Evolutionary conservation across 371 early-diverging fungal genomes (phyloP), one percentile per base, ranked within the genome.

Genomic region (Blastocladiella emersonii): DNA sequence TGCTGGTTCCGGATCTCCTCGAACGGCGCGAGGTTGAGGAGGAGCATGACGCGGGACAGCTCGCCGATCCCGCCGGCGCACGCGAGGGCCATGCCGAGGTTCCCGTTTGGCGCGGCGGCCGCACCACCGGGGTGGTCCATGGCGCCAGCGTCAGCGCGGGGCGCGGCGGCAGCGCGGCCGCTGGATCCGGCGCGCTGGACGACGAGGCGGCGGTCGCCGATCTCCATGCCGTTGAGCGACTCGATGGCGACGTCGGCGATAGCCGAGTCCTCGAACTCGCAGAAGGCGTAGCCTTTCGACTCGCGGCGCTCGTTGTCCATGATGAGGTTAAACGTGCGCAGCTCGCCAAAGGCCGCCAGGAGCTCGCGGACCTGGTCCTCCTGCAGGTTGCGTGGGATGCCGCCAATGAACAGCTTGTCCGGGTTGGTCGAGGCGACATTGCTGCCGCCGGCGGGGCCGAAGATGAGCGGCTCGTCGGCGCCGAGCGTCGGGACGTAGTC

Each of bases 271-370:
- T 79, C 78, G 68, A 91, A 98, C 73, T 97, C 98, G 73, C 94
- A 94, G 66, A 97, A 95, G 0, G 97, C 98, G 75, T 89, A 95
- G 0, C 98, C 98, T 81, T 91, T 92, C 45, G 94, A 94, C 49
- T 81, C 70, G 3, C 88, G 86, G 1, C 88, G 87, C 25, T 75
- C 70, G 25, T 76, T 74, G 65, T 95, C 98, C 67, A 89, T 91
- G 23, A 97, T 93, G 45, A 98, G 68, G 68, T 92, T 91, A 72
- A 98, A 97, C 0, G 91, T 83, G 60, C 84, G 78, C 41, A 98
- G 73, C 69, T 90, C 88, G 60, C 98, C 98, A 83, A 97, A 98
- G 0, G 95, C 81, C 51, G 83, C 83, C 63, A 98, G 72, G 34
- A 98, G 74, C 64, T 98, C 95, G 69, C 87, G 87, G 6, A 96